phyloP scores from a whole-genome alignment of 164 flowering plant species.

The Annona cherimola region DNA sequence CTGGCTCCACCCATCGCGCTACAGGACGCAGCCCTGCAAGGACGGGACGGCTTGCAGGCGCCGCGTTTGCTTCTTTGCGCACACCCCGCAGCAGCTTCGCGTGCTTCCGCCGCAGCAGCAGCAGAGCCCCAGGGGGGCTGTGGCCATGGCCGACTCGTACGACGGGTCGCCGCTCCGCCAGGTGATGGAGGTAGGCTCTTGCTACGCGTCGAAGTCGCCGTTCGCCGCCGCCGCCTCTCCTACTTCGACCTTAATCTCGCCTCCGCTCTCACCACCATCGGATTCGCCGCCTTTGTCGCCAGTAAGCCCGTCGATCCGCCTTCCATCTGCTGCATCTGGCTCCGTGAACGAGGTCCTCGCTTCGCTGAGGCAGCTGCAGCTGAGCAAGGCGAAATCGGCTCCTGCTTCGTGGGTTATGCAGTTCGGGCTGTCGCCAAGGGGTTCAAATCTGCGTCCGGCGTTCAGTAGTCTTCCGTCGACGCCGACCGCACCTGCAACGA shows the following conservation, averaged over 20 bases:
- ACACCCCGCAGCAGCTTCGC: conserved; percentile 72
- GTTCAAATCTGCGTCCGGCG: conserved; percentile 34
- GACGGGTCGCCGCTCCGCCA: conserved; percentile 54
- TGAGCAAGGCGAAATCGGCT: conserved; percentile 45
- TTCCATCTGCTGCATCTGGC: conserved; percentile 27
- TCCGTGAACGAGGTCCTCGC: conserved; percentile 49
- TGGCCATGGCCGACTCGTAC: conserved; percentile 18
- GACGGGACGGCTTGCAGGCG: conserved; percentile 68
- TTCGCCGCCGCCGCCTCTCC: conserved; percentile 27
- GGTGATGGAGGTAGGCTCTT: conserved; percentile 24
- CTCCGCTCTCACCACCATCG: conserved; percentile 41
- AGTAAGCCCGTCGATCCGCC: conserved; percentile 26
- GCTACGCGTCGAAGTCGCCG: background rate
- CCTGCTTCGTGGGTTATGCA: conserved; percentile 38
- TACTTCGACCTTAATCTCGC: conserved; percentile 28
- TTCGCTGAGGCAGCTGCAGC: conserved; percentile 53
- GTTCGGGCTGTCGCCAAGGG: conserved; percentile 12
- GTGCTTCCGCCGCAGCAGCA: conserved; percentile 38
- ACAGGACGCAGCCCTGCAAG: conserved; percentile 88
- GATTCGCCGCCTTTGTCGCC: conserved; percentile 57
- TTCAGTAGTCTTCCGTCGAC: conserved; percentile 49
- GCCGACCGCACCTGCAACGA: conserved; percentile 22
- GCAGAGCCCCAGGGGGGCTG: conserved; percentile 4
- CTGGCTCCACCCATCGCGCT: conserved; percentile 90
- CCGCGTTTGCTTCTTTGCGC: conserved; percentile 83